phyloP scores from a whole-genome alignment of 2,329 filamentous ascomycete genomes.

The Colletotrichum ledebouriae region DNA sequence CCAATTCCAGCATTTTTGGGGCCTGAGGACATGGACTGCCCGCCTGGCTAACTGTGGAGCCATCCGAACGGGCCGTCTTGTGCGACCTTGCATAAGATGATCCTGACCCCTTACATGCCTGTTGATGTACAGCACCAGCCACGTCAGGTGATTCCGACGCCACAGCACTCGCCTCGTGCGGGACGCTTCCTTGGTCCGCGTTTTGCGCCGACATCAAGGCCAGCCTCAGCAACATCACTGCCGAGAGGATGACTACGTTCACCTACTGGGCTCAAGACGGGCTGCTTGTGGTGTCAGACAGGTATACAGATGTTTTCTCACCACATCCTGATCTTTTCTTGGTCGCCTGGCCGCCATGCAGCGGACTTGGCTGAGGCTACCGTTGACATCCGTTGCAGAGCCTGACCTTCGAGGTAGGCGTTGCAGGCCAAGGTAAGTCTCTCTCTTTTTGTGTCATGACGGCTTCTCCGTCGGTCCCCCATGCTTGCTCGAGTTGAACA shows the following conservation, averaged over 20 bases:
- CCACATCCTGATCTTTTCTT: conserved; percentile 2
- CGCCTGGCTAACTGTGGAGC: background rate
- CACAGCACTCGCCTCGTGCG: conserved; percentile 42
- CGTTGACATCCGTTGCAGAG: conserved; percentile 40
- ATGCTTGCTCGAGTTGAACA: conserved; percentile 23
- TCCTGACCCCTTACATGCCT: no score
- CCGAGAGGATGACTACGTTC: conserved; percentile 34
- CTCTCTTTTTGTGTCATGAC: conserved; percentile 14
- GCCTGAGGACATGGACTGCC: no score
- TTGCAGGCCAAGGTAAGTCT: conserved; percentile 37
- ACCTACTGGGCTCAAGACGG: conserved; percentile 18
- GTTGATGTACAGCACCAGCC: background rate
- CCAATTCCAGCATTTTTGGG: no score
- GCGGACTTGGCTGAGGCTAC: conserved; percentile 28
- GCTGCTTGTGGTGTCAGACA: conserved; percentile 13
- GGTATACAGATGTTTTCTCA: background rate
- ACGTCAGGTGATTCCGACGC: conserved; percentile 20
- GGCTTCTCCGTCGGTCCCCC: background rate
- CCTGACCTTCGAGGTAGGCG: conserved; percentile 34
- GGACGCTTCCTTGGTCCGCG: conserved; percentile 41
- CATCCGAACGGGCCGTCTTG: conserved; percentile 4
- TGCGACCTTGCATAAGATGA: conserved; percentile 5
- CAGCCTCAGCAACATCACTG: conserved; percentile 35
- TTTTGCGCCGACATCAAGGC: conserved; percentile 42
- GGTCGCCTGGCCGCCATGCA: background rate